A percentile compares a stretch with the other conserved stretches of the same genome.
Conservation (phyloP, 2,329 filamentous ascomycete genomes). For the Nemania sp. region DNA sequence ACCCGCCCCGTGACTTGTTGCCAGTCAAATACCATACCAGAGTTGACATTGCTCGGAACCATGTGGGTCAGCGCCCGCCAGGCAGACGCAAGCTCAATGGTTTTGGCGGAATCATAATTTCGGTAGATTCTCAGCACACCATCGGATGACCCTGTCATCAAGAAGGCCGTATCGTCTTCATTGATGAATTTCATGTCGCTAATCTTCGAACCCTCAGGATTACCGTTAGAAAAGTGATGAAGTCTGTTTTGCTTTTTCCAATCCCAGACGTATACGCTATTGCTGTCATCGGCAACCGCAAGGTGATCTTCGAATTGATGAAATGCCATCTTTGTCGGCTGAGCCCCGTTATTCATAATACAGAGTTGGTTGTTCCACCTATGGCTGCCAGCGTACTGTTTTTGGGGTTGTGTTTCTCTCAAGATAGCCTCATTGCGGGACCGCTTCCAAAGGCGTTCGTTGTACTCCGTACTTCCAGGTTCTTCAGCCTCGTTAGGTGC, state of each 20-base stretch:
- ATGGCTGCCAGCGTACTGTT: slow-evolving; percentile 85
- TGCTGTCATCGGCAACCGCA: slow-evolving; percentile 91
- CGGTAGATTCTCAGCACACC: slow-evolving; percentile 94
- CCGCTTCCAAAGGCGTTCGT: slow-evolving; percentile 91
- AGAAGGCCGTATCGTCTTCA: slow-evolving; percentile 93
- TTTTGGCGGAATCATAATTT: slow-evolving; percentile 83
- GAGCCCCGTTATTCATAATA: slow-evolving; percentile 88
- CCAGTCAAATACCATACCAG: slow-evolving; percentile 98
- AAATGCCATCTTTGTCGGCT: slow-evolving; percentile 93
- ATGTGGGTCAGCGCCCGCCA: slow-evolving; percentile 95
- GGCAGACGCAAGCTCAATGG: slow-evolving; percentile 86
- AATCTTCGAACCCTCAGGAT: slow-evolving; percentile 89
- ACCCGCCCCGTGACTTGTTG: slow-evolving; percentile 96
- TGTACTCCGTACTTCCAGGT: slow-evolving; percentile 95
- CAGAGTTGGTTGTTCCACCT: slow-evolving; percentile 85
- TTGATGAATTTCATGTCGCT: slow-evolving; percentile 98
- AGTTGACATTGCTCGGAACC: slow-evolving; percentile 92
- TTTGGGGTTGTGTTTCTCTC: slow-evolving; percentile 91
- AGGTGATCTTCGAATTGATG: slow-evolving; percentile 98
- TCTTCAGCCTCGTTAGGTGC: slow-evolving; percentile 95
- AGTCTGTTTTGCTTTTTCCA: slow-evolving; percentile 83
- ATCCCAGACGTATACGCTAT: slow-evolving; percentile 93
- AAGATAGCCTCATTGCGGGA: slow-evolving; percentile 94
- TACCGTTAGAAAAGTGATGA: slow-evolving; percentile 92
- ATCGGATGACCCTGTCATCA: slow-evolving; percentile 96